These are phyloP conservation scores for Oryza coarctata DNA, from an alignment of 176 grass and related monocot genomes.

Conservation along the genomic window DNA sequence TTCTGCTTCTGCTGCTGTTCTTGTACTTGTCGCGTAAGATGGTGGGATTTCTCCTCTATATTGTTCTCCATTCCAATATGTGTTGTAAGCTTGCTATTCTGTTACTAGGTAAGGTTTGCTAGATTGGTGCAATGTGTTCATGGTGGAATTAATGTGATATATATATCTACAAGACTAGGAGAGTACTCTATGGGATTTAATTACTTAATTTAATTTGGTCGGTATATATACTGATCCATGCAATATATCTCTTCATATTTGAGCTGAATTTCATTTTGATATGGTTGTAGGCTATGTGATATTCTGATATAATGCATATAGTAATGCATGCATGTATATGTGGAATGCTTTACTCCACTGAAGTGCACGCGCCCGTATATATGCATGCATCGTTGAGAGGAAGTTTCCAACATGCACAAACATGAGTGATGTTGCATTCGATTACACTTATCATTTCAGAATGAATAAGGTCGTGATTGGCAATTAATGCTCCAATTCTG, in stretches of 20 bases:
- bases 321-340: background rate
- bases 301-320: background rate
- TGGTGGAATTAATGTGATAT: constrained; percentile 23
- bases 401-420: background rate
- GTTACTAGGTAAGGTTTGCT: constrained; percentile 19
- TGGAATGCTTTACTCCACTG: background rate
- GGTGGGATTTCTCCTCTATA: constrained; percentile 35
- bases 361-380: background rate
- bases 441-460: constrained; percentile 20
- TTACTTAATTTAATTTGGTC: background rate
- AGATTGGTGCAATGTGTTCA: constrained; percentile 37
- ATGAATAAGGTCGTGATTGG: background rate
- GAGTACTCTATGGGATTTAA: background rate
- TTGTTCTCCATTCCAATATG: constrained; percentile 18
- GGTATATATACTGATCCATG: background rate
- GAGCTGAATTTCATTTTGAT: background rate
- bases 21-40: background rate
- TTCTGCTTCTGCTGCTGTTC: background rate
- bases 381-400: background rate
- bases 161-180: background rate
- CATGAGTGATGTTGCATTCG: constrained; percentile 13
- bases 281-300: background rate
- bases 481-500: background rate
- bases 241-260: constrained; percentile 10
- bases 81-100: constrained; percentile 38